These are phyloP conservation scores for Chlorella vulgaris DNA, from an alignment of 139 green algal genomes.

Conservation along the genomic window DNA sequence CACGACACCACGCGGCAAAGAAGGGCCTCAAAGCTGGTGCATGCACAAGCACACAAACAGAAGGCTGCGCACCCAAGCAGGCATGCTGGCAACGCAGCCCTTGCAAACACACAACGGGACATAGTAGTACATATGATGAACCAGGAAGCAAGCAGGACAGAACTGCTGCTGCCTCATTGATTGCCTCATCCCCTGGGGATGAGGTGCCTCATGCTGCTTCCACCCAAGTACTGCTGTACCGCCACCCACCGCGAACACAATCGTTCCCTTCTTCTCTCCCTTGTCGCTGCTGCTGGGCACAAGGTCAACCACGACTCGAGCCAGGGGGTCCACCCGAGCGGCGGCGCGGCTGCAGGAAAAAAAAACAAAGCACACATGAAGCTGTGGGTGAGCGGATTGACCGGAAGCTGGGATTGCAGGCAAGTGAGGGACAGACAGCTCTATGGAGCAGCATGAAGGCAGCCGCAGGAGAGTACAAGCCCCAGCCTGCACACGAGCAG, in stretches of 20 bases:
- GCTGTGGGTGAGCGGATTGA: too few relatives aligned
- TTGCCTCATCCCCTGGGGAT: too few relatives aligned
- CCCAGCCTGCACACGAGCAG: too few relatives aligned
- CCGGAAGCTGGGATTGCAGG: too few relatives aligned
- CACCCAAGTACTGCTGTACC: not conserved
- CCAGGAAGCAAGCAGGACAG: too few relatives aligned
- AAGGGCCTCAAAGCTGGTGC: not conserved
- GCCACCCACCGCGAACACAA: conserved; percentile 5
- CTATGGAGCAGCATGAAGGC: too few relatives aligned
- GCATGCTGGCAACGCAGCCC: not conserved
- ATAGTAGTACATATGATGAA: too few relatives aligned
- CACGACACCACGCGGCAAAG: not conserved
- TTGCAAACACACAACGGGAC: too few relatives aligned
- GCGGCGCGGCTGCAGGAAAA: not conserved
- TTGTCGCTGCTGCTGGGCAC: not conserved
- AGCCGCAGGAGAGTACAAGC: too few relatives aligned
- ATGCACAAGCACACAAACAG: not conserved
- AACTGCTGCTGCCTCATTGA: too few relatives aligned
- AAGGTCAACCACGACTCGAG: conserved; percentile 13
- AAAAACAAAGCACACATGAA: too few relatives aligned
- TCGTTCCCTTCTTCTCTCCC: conserved; percentile 1
- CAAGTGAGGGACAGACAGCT: too few relatives aligned
- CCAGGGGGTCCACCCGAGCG: not conserved
- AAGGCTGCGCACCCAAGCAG: not conserved
- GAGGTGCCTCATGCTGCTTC: not conserved